A percentile compares a stretch with the other conserved stretches of the same genome.
Conservation (phyloP, 441 rosid genomes). For the Gossypium laxum region DNA sequence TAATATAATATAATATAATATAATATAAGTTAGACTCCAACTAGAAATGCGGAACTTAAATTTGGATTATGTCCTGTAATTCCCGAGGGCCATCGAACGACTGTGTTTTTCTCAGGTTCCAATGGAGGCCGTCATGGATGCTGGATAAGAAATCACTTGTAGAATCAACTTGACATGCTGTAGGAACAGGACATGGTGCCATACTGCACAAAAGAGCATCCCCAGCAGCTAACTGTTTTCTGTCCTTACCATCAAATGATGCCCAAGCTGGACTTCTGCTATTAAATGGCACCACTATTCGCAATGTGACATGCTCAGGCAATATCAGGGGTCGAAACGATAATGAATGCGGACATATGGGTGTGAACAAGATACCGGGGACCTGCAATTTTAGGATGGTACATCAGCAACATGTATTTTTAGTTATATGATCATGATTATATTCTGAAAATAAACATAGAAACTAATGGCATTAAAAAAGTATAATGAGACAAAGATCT, state of each 20-base stretch:
- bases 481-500: background rate
- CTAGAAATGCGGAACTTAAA: background rate
- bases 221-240: slow-evolving; percentile 65
- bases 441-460: background rate
- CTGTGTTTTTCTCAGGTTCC: slow-evolving; percentile 82
- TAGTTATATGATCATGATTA: background rate
- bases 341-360: slow-evolving; percentile 92
- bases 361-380: slow-evolving; percentile 90
- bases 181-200: slow-evolving; percentile 98
- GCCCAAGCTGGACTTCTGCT: slow-evolving; percentile 91
- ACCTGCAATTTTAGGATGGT: slow-evolving; percentile 37
- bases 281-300: slow-evolving; percentile 75
- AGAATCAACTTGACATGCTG: slow-evolving; percentile 77
- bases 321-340: slow-evolving; percentile 92
- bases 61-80: slow-evolving; percentile 12
- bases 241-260: slow-evolving; percentile 88
- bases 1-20: too few species aligned
- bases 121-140: slow-evolving; percentile 92
- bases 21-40: background rate
- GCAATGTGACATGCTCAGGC: slow-evolving; percentile 80
- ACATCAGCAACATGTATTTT: background rate
- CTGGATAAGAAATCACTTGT: slow-evolving; percentile 77
- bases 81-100: slow-evolving; percentile 63
- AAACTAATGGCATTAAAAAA: background rate
- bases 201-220: slow-evolving; percentile 92